phyloP scores from a whole-genome alignment of 495 filamentous ascomycete genomes.

The Hypoxylon rickii region DNA sequence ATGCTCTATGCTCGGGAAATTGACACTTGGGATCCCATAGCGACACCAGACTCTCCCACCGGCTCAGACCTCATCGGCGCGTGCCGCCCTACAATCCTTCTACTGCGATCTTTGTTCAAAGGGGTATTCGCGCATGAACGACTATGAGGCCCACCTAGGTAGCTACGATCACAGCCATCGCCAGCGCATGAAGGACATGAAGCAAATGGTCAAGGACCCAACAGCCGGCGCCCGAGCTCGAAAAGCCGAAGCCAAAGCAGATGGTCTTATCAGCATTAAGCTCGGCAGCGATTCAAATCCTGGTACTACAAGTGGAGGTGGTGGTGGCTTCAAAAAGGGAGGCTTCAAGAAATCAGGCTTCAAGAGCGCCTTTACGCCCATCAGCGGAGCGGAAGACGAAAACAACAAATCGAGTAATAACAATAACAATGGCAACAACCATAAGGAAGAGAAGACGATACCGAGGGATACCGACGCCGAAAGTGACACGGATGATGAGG shows the following conservation, averaged over 20 bases:
- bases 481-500: conserved; percentile 64
- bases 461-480: conserved; percentile 44
- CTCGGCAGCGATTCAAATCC: conserved; percentile 44
- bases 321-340: conserved; percentile 61
- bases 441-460: conserved; percentile 20
- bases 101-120: conserved; percentile 77
- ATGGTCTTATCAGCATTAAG: conserved; percentile 65
- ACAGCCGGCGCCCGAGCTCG: conserved; percentile 63
- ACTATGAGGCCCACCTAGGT: conserved; percentile 69
- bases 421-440: conserved; percentile 18
- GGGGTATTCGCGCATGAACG: conserved; percentile 71
- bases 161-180: conserved; percentile 75
- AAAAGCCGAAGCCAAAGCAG: conserved; percentile 71
- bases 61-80: conserved; percentile 78
- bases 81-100: conserved; percentile 86
- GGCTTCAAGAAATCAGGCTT: conserved; percentile 59
- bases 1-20: background rate
- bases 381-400: conserved; percentile 33
- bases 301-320: conserved; percentile 33
- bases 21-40: conserved; percentile 28
- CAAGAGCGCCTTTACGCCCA: conserved; percentile 57
- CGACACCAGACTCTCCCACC: conserved; percentile 57
- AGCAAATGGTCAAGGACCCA: conserved; percentile 65
- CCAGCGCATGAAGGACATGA: conserved; percentile 69
- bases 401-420: conserved; percentile 22